Percentiles rank a stretch among this genome's conserved stretches.
Evolutionary conservation across 495 filamentous ascomycete species (phyloP).

Genomic region (Talaromyces ruber): DNA sequence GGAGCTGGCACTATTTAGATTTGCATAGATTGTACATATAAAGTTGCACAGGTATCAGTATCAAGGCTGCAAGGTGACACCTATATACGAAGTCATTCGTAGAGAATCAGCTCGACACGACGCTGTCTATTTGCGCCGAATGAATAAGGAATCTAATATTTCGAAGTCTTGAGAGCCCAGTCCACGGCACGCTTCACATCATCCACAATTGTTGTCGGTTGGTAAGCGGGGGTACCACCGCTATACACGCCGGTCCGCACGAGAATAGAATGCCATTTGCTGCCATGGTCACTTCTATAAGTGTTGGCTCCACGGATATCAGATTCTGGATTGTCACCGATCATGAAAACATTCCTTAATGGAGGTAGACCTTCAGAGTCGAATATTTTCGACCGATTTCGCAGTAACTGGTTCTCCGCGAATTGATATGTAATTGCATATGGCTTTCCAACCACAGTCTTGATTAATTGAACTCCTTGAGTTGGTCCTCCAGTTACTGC

Average conservation of each 20-base stretch:
- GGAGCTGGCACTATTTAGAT: neutral
- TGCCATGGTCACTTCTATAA: constrained; percentile 55
- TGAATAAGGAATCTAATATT: constrained; percentile 2
- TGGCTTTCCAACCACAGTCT: constrained; percentile 79
- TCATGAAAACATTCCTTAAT: constrained; percentile 76
- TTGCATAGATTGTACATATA: neutral
- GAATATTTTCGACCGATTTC: constrained; percentile 45
- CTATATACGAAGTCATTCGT: neutral
- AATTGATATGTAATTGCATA: constrained; percentile 67
- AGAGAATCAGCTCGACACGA: neutral
- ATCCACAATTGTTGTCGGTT: constrained; percentile 51
- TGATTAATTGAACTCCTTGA: constrained; percentile 48
- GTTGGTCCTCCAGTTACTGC: constrained; percentile 55
- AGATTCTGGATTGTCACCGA: constrained; percentile 93
- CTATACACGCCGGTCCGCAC: constrained; percentile 77
- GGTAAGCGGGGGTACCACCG: constrained; percentile 46
- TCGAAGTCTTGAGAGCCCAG: constrained; percentile 49
- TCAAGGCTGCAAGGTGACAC: neutral
- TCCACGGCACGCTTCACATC: constrained; percentile 61
- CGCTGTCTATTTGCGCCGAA: neutral
- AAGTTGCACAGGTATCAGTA: neutral
- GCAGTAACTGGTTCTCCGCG: constrained; percentile 63
- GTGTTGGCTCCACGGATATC: constrained; percentile 88
- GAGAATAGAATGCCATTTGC: constrained; percentile 70
- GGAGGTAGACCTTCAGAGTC: constrained; percentile 23